Conservation (phyloP, 2,329 filamentous ascomycete genomes). For the Exophiala alcalophila region DNA sequence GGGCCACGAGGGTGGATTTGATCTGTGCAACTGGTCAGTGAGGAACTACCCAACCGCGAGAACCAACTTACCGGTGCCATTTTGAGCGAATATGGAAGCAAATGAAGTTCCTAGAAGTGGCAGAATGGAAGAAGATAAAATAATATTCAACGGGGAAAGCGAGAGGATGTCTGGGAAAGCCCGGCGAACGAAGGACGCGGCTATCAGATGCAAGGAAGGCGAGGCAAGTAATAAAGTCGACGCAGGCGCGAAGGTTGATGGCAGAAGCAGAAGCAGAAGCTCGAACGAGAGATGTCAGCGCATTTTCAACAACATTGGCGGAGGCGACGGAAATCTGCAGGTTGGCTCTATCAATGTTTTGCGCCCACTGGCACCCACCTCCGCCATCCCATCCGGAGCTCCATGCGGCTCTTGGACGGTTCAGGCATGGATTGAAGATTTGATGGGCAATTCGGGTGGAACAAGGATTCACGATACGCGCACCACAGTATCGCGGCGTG, state of each 20-base stretch:
- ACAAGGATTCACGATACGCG: constrained; percentile 1
- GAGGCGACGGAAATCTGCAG: constrained; percentile 12
- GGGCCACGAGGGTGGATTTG: constrained; percentile 27
- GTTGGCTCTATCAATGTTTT: constrained; percentile 2
- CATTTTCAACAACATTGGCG: constrained; percentile 2
- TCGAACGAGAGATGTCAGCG: constrained; percentile 1
- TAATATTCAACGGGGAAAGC: constrained; percentile 10
- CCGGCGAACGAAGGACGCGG: constrained; percentile 14
- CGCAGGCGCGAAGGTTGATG: constrained; percentile 14
- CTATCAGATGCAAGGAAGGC: constrained; percentile 13
- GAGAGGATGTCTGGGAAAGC: constrained; percentile 14
- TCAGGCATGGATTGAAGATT: constrained; percentile 7
- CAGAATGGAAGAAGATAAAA: constrained; percentile 5
- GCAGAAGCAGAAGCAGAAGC: constrained; percentile 5
- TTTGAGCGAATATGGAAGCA: constrained; percentile 2
- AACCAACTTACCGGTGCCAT: constrained; percentile 25
- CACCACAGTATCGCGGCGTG: too few species aligned
- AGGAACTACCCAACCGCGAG: neutral
- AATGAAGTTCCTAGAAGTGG: constrained; percentile 5
- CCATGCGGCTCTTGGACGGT: constrained; percentile 4
- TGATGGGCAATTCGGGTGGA: too few species aligned
- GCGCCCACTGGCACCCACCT: too few species aligned
- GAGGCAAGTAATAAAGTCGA: constrained; percentile 3
- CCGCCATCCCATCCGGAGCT: constrained; percentile 10
- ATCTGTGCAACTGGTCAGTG: constrained; percentile 22